Evolutionary conservation across 2,329 filamentous ascomycete genomes (phyloP).

Genomic region (Aspergillus sojae): DNA sequence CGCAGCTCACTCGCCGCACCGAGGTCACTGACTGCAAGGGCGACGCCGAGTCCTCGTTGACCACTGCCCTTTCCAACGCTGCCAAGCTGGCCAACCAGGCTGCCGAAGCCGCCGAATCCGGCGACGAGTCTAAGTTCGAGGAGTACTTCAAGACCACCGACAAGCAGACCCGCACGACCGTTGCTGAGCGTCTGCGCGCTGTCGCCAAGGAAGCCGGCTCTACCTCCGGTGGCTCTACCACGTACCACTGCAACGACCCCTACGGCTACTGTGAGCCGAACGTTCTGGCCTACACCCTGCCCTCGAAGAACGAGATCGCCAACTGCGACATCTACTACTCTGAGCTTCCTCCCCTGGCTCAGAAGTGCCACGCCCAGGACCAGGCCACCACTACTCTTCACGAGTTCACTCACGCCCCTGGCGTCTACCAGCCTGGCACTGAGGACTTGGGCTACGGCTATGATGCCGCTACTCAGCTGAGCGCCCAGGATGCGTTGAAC

Average conservation of each 20-base stretch:
- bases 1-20: conserved; percentile 46
- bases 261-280: conserved; percentile 54
- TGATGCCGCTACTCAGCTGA: conserved; percentile 49
- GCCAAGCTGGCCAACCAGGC: conserved; percentile 37
- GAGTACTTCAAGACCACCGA: conserved; percentile 66
- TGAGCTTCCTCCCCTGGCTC: conserved; percentile 52
- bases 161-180: conserved; percentile 47
- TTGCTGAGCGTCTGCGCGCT: conserved; percentile 54
- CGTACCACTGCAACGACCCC: conserved; percentile 62
- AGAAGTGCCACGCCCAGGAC: conserved; percentile 64
- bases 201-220: conserved; percentile 61
- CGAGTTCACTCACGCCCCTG: conserved; percentile 64
- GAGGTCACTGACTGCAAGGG: conserved; percentile 60
- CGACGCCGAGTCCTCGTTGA: conserved; percentile 47
- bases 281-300: conserved; percentile 65
- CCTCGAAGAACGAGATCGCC: conserved; percentile 57
- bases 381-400: conserved; percentile 68
- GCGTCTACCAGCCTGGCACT: conserved; percentile 58
- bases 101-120: conserved; percentile 53
- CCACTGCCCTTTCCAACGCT: conserved; percentile 56
- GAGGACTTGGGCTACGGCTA: conserved; percentile 64
- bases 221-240: conserved; percentile 51
- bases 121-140: conserved; percentile 35
- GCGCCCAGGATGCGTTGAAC: conserved; percentile 54
- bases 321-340: conserved; percentile 64